Percentiles rank a stretch among this genome's conserved stretches.
phyloP scores from a whole-genome alignment of 768 basidiomycete species.

The Kwoniella europaea region DNA sequence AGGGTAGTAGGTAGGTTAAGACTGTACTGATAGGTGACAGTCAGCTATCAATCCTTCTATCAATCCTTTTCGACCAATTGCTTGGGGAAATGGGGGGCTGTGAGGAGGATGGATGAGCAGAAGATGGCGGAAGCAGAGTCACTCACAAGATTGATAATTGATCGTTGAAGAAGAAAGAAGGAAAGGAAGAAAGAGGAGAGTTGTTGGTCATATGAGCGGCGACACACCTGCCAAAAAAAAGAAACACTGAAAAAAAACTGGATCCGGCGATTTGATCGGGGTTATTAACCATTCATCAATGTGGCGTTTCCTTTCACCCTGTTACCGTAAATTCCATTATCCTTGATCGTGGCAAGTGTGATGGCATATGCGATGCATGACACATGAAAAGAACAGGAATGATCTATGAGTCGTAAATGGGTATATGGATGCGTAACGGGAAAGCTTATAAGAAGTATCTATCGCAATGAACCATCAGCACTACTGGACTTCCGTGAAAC shows the following conservation, averaged over 20 bases:
- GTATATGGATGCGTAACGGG: neutral
- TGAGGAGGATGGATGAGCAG: too few species aligned
- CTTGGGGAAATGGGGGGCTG: neutral
- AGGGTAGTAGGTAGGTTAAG: neutral
- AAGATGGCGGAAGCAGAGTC: neutral
- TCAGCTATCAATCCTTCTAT: neutral
- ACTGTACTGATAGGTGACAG: neutral
- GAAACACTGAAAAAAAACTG: neutral
- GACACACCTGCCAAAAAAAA: neutral
- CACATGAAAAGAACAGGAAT: conserved; percentile 2
- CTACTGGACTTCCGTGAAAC: too few species aligned
- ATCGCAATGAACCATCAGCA: neutral
- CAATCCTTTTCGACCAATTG: neutral
- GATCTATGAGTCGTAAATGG: neutral
- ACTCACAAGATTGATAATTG: conserved; percentile 5
- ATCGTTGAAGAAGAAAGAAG: neutral
- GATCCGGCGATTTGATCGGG: conserved; percentile 15
- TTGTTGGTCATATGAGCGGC: conserved; percentile 11
- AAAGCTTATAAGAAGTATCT: conserved; percentile 41
- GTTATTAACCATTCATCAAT: conserved; percentile 8
- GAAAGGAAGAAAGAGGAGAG: conserved; percentile 1
- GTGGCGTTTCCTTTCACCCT: too few species aligned
- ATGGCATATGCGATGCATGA: conserved; percentile 10
- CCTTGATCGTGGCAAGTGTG: neutral
- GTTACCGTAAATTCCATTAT: too few species aligned